These are phyloP conservation scores for Russula abietina DNA, from an alignment of 768 basidiomycete genomes.

Conservation along the genomic window DNA sequence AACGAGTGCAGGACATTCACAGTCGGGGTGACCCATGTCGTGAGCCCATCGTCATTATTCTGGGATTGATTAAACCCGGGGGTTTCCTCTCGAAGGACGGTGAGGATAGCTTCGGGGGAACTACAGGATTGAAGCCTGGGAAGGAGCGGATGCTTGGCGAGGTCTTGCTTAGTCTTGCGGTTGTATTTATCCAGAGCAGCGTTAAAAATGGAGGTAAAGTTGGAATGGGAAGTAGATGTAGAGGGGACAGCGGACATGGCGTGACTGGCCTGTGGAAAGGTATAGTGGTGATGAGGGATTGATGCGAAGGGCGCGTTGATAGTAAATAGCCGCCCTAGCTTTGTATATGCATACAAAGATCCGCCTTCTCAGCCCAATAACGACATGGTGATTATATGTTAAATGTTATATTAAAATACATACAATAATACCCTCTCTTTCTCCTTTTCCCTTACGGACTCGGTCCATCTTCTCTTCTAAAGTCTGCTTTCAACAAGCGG, in stretches of 20 bases:
- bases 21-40: not conserved
- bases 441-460: not conserved
- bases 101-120: not conserved
- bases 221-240: no score
- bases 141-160: not conserved
- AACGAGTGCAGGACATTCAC: not conserved
- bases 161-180: not conserved
- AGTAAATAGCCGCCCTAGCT: no score
- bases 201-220: no score
- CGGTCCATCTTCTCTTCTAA: conserved; percentile 24
- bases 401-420: no score
- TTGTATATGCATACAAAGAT: no score
- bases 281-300: no score
- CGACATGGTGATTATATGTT: no score
- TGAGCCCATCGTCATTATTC: not conserved
- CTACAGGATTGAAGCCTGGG: not conserved
- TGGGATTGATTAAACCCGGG: not conserved
- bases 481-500: conserved; percentile 48
- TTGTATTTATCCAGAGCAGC: not conserved
- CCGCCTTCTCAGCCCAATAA: no score
- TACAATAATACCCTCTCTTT: no score
- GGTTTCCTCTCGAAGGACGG: not conserved
- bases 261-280: not conserved
- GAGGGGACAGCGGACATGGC: not conserved
- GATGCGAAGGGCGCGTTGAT: no score